phyloP scores from a whole-genome alignment of 495 filamentous ascomycete species.

The Opeltia flavorubescens region DNA sequence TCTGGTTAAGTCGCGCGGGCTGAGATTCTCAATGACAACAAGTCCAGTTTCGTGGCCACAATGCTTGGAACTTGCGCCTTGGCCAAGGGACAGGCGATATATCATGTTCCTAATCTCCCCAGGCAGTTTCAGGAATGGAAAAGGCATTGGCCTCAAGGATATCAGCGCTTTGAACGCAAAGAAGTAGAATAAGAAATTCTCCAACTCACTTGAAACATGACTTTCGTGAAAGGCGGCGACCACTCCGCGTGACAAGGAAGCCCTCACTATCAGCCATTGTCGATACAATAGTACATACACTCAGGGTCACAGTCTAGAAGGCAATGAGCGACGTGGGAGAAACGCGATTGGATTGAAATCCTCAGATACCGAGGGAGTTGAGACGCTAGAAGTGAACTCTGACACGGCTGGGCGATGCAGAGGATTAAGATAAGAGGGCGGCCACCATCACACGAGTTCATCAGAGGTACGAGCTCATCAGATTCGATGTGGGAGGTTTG shows the following conservation, averaged over 20 bases:
- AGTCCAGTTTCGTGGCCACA: background rate
- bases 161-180: conserved; percentile 7
- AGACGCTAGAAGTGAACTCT: no score
- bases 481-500: no score
- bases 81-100: conserved; percentile 14
- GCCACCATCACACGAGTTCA: no score
- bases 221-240: background rate
- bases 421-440: background rate
- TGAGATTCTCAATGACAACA: background rate
- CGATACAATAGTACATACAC: background rate
- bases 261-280: background rate
- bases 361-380: no score
- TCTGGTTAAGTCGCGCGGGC: background rate
- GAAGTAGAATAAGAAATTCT: background rate
- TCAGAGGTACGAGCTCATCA: no score
- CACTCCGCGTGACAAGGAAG: conserved; percentile 2
- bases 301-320: background rate
- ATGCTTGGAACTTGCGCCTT: background rate
- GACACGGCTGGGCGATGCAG: no score
- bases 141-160: conserved; percentile 1
- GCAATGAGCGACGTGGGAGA: no score
- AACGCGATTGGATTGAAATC: no score
- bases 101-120: conserved; percentile 21
- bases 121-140: conserved; percentile 19
- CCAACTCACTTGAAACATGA: background rate